Base-by-base conservation (phyloP, 2,329 filamentous ascomycete species). In the Cytospora schulzeri region DNA sequence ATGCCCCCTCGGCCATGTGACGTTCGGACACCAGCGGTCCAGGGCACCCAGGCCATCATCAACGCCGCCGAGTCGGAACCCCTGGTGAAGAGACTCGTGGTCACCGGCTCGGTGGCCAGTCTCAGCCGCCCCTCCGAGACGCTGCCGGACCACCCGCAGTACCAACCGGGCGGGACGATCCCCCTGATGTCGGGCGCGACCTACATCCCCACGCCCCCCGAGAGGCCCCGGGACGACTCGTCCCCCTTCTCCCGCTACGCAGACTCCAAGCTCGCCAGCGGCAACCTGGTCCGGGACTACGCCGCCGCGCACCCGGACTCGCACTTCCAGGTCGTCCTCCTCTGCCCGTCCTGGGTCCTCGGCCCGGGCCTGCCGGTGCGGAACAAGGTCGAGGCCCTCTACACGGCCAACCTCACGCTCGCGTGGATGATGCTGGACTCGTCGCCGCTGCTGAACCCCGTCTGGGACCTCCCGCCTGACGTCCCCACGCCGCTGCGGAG, bases 1-100 rank as follows among this genome's bases (percentile, higher is more conserved):
- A 41, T 41, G 4, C 54, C 60, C 5, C 45, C 60, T 1, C 29
- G 26, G 5, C 48, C 61, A 0, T 22, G 22, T 54, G 55, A 58
- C 45, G 35, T 63, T 29, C 61, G 61, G 15, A 53, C 54, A 14
- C 31, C 61, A 3, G 61, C 61, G 8, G 17, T 58, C 5, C 29
- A 57, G 11, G 54, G 54, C 54, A 63, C 61, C 1, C 50, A 57
- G 15, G 54, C 61, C 24, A 63, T 63, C 24, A 19, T 63, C 8
- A 45, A 52, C 11, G 61, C 61, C 55, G 61, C 61, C 24, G 61
- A 57, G 17, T 29, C 31, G 22, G 61, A 63, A 48, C 61, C 55
- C 11, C 54, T 57, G 15, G 33, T 63, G 12, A 57, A 45, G 55
- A 57, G 61, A 15, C 15, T 63, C 12, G 61, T 63, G 22, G 35